phyloP scores from a whole-genome alignment of 2,329 filamentous ascomycete genomes.

The Blastomyces parvus region DNA sequence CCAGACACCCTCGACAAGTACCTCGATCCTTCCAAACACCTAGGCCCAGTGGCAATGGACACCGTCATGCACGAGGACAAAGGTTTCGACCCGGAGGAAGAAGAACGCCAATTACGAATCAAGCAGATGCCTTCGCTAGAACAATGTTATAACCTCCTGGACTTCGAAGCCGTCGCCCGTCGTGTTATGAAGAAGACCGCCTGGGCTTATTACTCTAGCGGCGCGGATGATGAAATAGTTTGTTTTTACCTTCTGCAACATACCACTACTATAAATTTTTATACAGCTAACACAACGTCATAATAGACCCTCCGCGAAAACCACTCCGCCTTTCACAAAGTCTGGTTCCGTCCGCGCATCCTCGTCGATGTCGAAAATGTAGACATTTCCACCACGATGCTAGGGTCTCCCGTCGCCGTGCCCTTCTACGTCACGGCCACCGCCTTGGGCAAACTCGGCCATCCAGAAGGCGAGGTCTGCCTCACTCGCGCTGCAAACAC shows the following conservation, averaged over 20 bases:
- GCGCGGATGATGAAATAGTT: slow-evolving; percentile 80
- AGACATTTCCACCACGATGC: slow-evolving; percentile 85
- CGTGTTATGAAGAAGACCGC: slow-evolving; percentile 90
- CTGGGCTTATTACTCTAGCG: slow-evolving; percentile 96
- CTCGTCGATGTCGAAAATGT: slow-evolving; percentile 83
- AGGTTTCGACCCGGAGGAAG: slow-evolving; percentile 60
- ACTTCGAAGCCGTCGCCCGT: slow-evolving; percentile 90
- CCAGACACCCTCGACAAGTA: slow-evolving; percentile 78
- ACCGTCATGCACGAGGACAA: slow-evolving; percentile 62
- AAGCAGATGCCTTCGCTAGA: slow-evolving; percentile 67
- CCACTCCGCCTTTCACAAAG: slow-evolving; percentile 90
- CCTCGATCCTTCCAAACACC: slow-evolving; percentile 72
- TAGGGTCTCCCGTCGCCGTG: slow-evolving; percentile 71
- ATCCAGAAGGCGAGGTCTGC: slow-evolving; percentile 88
- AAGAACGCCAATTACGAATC: slow-evolving; percentile 62
- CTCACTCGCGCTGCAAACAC: slow-evolving; percentile 74
- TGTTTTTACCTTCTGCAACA: slow-evolving; percentile 26
- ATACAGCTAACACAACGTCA: background rate
- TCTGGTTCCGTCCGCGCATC: slow-evolving; percentile 87
- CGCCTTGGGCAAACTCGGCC: slow-evolving; percentile 85
- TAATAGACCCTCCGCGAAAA: slow-evolving; percentile 83
- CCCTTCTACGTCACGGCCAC: slow-evolving; percentile 97
- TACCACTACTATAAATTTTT: slow-evolving; percentile 3
- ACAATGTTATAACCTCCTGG: slow-evolving; percentile 87
- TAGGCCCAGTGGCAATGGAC: slow-evolving; percentile 80